Evolutionary conservation across 2,329 filamentous ascomycete genomes (phyloP).

Genomic region (Aureobasidium sp.): DNA sequence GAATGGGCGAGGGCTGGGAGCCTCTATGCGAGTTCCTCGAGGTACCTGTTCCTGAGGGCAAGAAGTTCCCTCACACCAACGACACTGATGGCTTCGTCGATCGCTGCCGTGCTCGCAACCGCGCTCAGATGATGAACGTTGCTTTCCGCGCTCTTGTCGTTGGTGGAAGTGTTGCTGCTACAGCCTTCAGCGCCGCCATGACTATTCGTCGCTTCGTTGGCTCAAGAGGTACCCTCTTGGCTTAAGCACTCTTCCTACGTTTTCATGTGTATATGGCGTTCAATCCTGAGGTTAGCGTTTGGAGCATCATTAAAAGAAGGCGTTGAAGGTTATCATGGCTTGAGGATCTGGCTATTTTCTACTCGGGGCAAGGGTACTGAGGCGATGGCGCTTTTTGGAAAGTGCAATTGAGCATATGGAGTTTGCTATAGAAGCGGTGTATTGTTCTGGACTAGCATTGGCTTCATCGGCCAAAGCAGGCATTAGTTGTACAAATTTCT

Average conservation of each 20-base stretch:
- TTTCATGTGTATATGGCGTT: neutral
- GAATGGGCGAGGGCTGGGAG: slow-evolving; percentile 45
- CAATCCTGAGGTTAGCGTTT: neutral
- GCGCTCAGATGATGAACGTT: slow-evolving; percentile 48
- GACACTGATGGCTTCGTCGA: slow-evolving; percentile 48
- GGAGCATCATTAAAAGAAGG: slow-evolving; percentile 3
- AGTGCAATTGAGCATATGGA: neutral
- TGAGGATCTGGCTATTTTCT: neutral
- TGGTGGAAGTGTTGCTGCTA: slow-evolving; percentile 39
- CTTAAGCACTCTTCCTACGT: neutral
- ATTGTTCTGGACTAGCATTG: neutral
- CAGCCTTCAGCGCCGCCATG: slow-evolving; percentile 26
- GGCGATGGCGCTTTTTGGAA: neutral
- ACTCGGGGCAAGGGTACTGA: neutral
- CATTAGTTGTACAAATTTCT: slow-evolving; percentile 1
- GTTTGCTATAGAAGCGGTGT: neutral
- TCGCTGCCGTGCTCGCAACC: slow-evolving; percentile 44
- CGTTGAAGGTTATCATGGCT: neutral
- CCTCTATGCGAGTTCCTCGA: slow-evolving; percentile 48
- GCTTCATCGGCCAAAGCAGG: neutral
- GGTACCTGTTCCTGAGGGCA: slow-evolving; percentile 39
- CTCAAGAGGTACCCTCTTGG: slow-evolving; percentile 14
- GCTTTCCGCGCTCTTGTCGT: slow-evolving; percentile 43
- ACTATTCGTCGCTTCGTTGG: slow-evolving; percentile 27
- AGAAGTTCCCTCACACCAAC: slow-evolving; percentile 43